Conservation (phyloP, 192 early-diverging fungal species). For the Kappamyces sp. region DNA sequence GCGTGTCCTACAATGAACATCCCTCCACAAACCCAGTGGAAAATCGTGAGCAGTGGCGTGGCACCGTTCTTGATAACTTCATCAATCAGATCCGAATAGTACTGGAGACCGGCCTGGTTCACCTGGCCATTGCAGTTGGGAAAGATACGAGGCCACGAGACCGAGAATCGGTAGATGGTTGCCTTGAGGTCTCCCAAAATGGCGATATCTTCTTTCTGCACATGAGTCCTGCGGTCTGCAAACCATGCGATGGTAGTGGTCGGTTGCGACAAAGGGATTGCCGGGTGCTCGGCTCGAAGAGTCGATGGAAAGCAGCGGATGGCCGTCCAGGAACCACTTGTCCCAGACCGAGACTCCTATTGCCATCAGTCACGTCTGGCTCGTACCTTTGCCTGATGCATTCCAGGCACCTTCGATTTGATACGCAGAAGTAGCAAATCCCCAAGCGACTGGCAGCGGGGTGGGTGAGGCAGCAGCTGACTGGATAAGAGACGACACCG, state of each 20-base stretch:
- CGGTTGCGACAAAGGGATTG: constrained; percentile 8
- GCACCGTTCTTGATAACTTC: constrained; percentile 17
- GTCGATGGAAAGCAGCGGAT: neutral
- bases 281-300: neutral
- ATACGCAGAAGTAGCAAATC: constrained; percentile 33
- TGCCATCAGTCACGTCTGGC: neutral
- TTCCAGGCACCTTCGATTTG: constrained; percentile 46
- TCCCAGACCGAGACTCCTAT: constrained; percentile 28
- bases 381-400: constrained; percentile 31
- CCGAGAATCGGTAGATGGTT: constrained; percentile 30
- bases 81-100: constrained; percentile 27
- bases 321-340: constrained; percentile 8
- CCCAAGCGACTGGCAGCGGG: constrained; percentile 2
- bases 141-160: constrained; percentile 30
- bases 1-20: constrained; percentile 9
- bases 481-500: no score
- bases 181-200: constrained; percentile 20
- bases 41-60: constrained; percentile 27
- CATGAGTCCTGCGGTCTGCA: no score
- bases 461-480: no score
- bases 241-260: constrained; percentile 21
- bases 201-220: constrained; percentile 15
- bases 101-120: constrained; percentile 22
- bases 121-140: constrained; percentile 28
- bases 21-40: constrained; percentile 22